Evolutionary conservation across 768 basidiomycete species (phyloP).

Genomic region (Tulasnella sp.): DNA sequence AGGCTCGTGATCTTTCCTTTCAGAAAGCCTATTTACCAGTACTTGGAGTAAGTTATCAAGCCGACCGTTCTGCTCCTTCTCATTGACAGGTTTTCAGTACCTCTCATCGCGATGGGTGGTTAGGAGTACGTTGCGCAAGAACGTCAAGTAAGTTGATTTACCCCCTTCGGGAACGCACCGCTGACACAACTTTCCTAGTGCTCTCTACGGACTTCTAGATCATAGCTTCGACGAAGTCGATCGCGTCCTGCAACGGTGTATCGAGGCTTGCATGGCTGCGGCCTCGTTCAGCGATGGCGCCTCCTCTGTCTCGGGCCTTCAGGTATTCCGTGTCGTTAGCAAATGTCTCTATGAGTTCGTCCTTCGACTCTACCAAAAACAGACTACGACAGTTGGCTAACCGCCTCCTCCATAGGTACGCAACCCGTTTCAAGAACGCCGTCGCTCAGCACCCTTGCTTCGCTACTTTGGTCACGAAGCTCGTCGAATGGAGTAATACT

Average conservation of each 20-base stretch:
- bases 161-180: neutral
- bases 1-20: slow-evolving; percentile 44
- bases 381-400: neutral
- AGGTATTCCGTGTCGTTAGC: slow-evolving; percentile 42
- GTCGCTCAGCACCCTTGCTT: slow-evolving; percentile 42
- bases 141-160: neutral
- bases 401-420: slow-evolving; percentile 35
- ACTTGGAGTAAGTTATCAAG: slow-evolving; percentile 36
- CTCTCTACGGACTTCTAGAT: slow-evolving; percentile 1
- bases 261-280: neutral
- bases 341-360: slow-evolving; percentile 48
- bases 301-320: slow-evolving; percentile 35
- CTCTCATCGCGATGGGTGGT: slow-evolving; percentile 34
- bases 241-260: neutral
- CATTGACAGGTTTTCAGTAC: slow-evolving; percentile 36
- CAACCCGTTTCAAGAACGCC: slow-evolving; percentile 53
- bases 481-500: slow-evolving; percentile 40
- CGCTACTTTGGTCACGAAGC: slow-evolving; percentile 34
- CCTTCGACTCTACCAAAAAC: neutral
- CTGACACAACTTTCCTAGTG: neutral
- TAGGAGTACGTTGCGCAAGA: neutral
- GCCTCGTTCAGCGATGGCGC: neutral
- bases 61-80: neutral
- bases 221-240: neutral
- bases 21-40: slow-evolving; percentile 50